Conservation (phyloP, 805 yeast genomes). For the Brettanomyces bruxellensis region DNA sequence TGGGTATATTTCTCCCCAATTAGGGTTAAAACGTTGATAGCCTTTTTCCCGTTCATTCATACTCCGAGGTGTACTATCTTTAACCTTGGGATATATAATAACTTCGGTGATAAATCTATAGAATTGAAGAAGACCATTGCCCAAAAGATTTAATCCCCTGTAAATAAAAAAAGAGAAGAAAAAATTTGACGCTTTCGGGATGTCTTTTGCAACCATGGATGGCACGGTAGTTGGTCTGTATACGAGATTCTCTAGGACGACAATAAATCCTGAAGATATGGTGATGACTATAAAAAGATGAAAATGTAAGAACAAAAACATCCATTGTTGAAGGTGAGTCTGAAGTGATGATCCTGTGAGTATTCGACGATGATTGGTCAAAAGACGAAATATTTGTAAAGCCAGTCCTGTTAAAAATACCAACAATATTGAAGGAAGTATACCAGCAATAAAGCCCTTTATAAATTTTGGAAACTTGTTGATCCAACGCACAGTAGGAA, state of each 20-base stretch:
- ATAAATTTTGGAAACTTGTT: slow-evolving; percentile 43
- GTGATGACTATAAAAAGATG: slow-evolving; percentile 83
- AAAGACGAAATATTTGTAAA: slow-evolving; percentile 44
- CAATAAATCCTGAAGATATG: slow-evolving; percentile 68
- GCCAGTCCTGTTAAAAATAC: slow-evolving; percentile 56
- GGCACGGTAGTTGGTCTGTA: slow-evolving; percentile 70
- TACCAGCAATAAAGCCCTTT: slow-evolving; percentile 46
- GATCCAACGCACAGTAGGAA: slow-evolving; percentile 54
- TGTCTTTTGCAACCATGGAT: slow-evolving; percentile 59
- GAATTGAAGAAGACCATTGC: slow-evolving; percentile 57
- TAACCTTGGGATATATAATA: slow-evolving; percentile 24
- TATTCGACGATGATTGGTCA: slow-evolving; percentile 48
- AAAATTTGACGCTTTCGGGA: slow-evolving; percentile 82
- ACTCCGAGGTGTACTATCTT: slow-evolving; percentile 56
- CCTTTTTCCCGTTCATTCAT: slow-evolving; percentile 30
- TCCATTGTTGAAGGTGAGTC: slow-evolving; percentile 66
- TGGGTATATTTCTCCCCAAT: slow-evolving; percentile 79
- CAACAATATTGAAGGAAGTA: slow-evolving; percentile 61
- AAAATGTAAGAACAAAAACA: slow-evolving; percentile 68
- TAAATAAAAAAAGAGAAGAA: slow-evolving; percentile 71
- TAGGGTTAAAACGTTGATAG: slow-evolving; percentile 33
- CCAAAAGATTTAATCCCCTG: slow-evolving; percentile 69
- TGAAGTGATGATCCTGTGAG: slow-evolving; percentile 58
- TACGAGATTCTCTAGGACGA: slow-evolving; percentile 49
- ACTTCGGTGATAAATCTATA: slow-evolving; percentile 37